Percentiles rank a stretch among this genome's conserved stretches.
Evolutionary conservation across 805 yeast genomes (phyloP).

Genomic region (Candida nemodendra): DNA sequence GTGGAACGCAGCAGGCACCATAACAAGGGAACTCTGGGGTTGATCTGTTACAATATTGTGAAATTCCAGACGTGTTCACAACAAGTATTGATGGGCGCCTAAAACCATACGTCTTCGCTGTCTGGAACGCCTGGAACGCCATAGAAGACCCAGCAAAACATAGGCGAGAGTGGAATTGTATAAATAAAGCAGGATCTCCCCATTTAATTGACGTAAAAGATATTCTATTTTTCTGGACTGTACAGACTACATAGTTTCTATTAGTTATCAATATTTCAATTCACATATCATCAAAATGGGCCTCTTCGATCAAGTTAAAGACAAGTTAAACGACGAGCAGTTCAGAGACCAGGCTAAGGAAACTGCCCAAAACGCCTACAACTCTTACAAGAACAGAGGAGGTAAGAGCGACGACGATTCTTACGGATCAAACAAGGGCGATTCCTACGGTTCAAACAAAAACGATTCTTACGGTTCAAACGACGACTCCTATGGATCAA

Average conservation of each 20-base stretch:
- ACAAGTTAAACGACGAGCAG: conserved; percentile 29
- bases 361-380: conserved; percentile 30
- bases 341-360: conserved; percentile 23
- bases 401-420: conserved; percentile 22
- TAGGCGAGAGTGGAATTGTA: background rate
- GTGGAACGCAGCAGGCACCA: background rate
- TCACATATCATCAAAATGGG: conserved; percentile 29
- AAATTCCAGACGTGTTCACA: background rate
- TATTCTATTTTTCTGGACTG: background rate
- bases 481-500: conserved; percentile 29
- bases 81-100: background rate
- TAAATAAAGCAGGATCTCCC: conserved; percentile 4
- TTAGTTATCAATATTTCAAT: too few species aligned
- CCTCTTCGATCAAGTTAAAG: conserved; percentile 42
- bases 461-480: conserved; percentile 30
- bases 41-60: background rate
- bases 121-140: background rate
- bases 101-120: too few species aligned
- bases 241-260: too few species aligned
- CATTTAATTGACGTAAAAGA: background rate
- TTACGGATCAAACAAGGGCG: conserved; percentile 18
- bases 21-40: background rate
- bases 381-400: conserved; percentile 22
- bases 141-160: background rate
- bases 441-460: conserved; percentile 30